A percentile compares a stretch with the other conserved stretches of the same genome.
Conservation (phyloP, 1,139 yeast genomes). For the Taiozyma sp. region DNA sequence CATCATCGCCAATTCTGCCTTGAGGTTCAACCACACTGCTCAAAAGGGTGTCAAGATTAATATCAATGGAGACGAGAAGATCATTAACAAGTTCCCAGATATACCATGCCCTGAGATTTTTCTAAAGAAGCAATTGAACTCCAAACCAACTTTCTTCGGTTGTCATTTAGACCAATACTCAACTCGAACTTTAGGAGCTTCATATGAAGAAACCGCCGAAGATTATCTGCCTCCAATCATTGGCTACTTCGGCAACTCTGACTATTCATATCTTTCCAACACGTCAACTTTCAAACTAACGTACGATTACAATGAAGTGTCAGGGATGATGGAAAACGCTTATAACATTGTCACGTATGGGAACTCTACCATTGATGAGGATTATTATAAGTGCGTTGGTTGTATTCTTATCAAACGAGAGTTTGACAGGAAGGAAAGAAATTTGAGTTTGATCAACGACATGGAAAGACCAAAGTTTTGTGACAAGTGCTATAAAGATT, state of each 20-base stretch:
- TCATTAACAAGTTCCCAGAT: constrained; percentile 22
- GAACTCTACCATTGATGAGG: constrained; percentile 34
- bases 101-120: constrained; percentile 30
- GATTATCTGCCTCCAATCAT: constrained; percentile 47
- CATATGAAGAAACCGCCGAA: neutral
- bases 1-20: constrained; percentile 33
- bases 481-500: constrained; percentile 31
- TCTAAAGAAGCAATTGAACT: constrained; percentile 26
- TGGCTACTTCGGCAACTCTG: constrained; percentile 45
- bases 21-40: constrained; percentile 24
- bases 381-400: constrained; percentile 48
- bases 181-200: constrained; percentile 4
- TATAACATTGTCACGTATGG: constrained; percentile 43
- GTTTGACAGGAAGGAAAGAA: constrained; percentile 37
- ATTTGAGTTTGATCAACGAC: constrained; percentile 23
- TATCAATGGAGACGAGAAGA: constrained; percentile 11
- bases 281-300: constrained; percentile 57
- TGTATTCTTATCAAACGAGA: constrained; percentile 57
- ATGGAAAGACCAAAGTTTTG: constrained; percentile 29
- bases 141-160: constrained; percentile 50
- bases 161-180: constrained; percentile 37
- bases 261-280: constrained; percentile 41
- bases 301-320: constrained; percentile 40
- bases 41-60: constrained; percentile 19
- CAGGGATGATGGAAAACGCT: constrained; percentile 47